Evolutionary conservation across 1,139 yeast species (phyloP).

Genomic region (Williopsis jadinii): DNA sequence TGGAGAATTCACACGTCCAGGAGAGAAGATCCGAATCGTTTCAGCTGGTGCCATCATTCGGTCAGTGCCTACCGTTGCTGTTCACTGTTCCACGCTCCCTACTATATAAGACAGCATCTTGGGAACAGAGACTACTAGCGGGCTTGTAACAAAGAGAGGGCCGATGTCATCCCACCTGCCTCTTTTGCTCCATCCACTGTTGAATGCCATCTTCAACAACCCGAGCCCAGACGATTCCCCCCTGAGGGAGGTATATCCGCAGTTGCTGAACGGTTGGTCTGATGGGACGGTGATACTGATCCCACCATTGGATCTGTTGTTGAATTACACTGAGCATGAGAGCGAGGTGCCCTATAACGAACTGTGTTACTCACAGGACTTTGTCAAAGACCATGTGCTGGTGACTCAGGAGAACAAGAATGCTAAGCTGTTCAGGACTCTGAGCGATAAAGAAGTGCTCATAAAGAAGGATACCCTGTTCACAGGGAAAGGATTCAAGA

Average conservation of each 20-base stretch:
- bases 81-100: too few species aligned
- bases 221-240: conserved; percentile 48
- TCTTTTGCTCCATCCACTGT: conserved; percentile 51
- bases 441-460: conserved; percentile 52
- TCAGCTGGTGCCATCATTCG: too few species aligned
- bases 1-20: too few species aligned
- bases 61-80: too few species aligned
- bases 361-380: conserved; percentile 58
- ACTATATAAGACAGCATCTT: too few species aligned
- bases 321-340: conserved; percentile 45
- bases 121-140: too few species aligned
- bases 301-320: conserved; percentile 49
- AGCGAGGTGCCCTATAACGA: conserved; percentile 42
- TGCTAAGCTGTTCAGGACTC: conserved; percentile 45
- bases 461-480: conserved; percentile 50
- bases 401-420: conserved; percentile 34
- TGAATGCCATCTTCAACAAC: conserved; percentile 63
- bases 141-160: neutral
- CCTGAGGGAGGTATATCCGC: conserved; percentile 40
- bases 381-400: conserved; percentile 64
- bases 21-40: too few species aligned
- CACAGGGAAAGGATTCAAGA: conserved; percentile 52
- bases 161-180: conserved; percentile 32
- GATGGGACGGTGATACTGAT: conserved; percentile 44
- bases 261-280: conserved; percentile 20